Conservation (phyloP, 2,329 filamentous ascomycete genomes). For the Cytospora paraplurivora region DNA sequence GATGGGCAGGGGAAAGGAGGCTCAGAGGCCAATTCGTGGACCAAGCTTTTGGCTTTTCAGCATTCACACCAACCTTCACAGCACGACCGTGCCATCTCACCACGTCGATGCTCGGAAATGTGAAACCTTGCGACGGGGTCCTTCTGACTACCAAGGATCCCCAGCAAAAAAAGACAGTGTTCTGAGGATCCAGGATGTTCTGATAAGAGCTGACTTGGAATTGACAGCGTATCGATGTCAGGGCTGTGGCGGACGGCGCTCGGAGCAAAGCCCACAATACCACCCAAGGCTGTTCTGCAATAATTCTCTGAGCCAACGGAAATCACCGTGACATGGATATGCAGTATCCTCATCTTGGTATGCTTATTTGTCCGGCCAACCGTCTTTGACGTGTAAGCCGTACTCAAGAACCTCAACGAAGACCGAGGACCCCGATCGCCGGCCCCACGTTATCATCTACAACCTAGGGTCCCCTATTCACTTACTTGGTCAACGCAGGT, state of each 20-base stretch:
- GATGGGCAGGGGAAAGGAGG: constrained; percentile 20
- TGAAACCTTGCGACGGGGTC: neutral
- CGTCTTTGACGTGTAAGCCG: neutral
- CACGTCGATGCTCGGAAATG: neutral
- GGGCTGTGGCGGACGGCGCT: neutral
- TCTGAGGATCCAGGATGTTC: neutral
- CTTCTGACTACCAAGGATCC: neutral
- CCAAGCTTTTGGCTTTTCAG: constrained; percentile 11
- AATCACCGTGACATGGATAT: neutral
- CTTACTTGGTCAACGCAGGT: too few relatives aligned
- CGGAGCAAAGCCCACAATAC: neutral
- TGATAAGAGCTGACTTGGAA: neutral
- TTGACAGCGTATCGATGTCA: neutral
- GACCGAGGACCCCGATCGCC: neutral
- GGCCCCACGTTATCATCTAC: neutral
- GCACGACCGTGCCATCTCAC: constrained; percentile 1
- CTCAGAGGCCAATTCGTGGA: constrained; percentile 16
- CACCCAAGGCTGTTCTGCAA: neutral
- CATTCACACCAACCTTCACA: constrained; percentile 1
- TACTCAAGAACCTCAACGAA: neutral
- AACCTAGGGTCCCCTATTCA: too few relatives aligned
- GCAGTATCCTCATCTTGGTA: neutral
- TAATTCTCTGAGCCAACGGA: neutral
- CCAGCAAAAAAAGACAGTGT: neutral
- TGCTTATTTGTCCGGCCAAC: neutral